phyloP scores from a whole-genome alignment of 768 basidiomycete genomes.

The Leccinum longicurvipes region DNA sequence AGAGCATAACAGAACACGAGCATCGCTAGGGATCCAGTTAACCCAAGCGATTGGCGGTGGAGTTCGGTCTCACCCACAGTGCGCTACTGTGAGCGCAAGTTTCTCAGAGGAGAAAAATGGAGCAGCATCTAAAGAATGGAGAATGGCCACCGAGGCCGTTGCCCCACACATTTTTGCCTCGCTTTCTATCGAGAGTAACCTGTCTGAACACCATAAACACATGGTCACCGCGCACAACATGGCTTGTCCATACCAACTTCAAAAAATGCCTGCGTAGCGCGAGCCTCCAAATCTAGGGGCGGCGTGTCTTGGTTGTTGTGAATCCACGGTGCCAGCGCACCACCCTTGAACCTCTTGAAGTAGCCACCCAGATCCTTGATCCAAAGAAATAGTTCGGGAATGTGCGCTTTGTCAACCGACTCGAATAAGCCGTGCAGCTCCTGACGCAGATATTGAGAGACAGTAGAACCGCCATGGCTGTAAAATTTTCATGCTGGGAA shows the following conservation, averaged over 20 bases:
- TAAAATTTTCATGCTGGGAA: neutral
- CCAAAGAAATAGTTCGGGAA: constrained; percentile 76
- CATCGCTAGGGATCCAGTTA: constrained; percentile 57
- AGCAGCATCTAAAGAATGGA: constrained; percentile 85
- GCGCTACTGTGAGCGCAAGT: constrained; percentile 83
- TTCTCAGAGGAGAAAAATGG: constrained; percentile 81
- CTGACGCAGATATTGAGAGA: constrained; percentile 80
- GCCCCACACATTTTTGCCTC: constrained; percentile 79
- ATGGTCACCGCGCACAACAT: constrained; percentile 1
- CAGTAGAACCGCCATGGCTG: constrained; percentile 90
- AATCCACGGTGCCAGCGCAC: constrained; percentile 69
- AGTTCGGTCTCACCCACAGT: constrained; percentile 68
- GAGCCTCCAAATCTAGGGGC: constrained; percentile 73
- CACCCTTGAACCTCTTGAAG: constrained; percentile 85
- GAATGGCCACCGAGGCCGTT: constrained; percentile 84
- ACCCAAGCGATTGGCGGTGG: neutral
- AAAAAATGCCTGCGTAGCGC: constrained; percentile 84
- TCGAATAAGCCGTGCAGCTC: constrained; percentile 86
- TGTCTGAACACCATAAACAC: constrained; percentile 45
- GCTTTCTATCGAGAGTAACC: constrained; percentile 62
- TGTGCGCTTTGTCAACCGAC: constrained; percentile 62
- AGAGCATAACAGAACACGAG: constrained; percentile 79
- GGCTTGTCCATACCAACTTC: constrained; percentile 49
- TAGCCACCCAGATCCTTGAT: constrained; percentile 83
- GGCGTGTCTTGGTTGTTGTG: constrained; percentile 28